Base-by-base conservation (phyloP, 2,329 filamentous ascomycete genomes). In the Fusarium chaquense region DNA sequence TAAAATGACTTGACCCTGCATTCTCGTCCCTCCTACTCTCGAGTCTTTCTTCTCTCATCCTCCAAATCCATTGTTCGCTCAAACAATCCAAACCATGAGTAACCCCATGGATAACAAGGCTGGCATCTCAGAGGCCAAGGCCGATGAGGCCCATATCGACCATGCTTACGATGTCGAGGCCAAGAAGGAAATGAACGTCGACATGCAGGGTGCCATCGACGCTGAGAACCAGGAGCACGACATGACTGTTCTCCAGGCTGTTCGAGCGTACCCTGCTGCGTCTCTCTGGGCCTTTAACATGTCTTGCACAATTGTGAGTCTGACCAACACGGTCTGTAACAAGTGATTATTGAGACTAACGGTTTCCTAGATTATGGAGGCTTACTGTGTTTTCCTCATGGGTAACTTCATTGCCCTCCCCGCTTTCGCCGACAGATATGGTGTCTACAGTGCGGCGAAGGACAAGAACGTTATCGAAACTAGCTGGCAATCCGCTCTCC, bases 221-320 rank as follows among this genome's bases (percentile, higher is more conserved):
- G 73, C 72, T 2, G 83, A 85, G 78, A 82, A 82, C 58, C 69
- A 70, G 30, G 83, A 85, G 75, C 79, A 82, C 58, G 69, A 80
- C 35, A 78, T 81, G 78, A 76, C 78, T 3, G 73, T 81, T 15
- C 78, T 81, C 75, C 69, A 77, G 45, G 80, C 81, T 1, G 77
- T 77, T 32, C 78, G 78, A 68, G 75, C 67, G 0, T 81, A 84
- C 52, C 83, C 83, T 22, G 80, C 78, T 79, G 83, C 83, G 50
- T 80, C 80, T 30, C 75, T 82, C 20, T 85, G 83, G 83, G 83
- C 82, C 1, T 83, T 84, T 49, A 75, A 78, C 70, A 84, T 84
- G 81, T 85, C 81, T 47, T 85, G 82, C 71, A 84, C 83, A 6
- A 85, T 85, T 73, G 83, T 84, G 47, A 78, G 82, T 35, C 2